Evolutionary conservation across 768 basidiomycete species (phyloP).

Genomic region (Hirschioporus abietinus): DNA sequence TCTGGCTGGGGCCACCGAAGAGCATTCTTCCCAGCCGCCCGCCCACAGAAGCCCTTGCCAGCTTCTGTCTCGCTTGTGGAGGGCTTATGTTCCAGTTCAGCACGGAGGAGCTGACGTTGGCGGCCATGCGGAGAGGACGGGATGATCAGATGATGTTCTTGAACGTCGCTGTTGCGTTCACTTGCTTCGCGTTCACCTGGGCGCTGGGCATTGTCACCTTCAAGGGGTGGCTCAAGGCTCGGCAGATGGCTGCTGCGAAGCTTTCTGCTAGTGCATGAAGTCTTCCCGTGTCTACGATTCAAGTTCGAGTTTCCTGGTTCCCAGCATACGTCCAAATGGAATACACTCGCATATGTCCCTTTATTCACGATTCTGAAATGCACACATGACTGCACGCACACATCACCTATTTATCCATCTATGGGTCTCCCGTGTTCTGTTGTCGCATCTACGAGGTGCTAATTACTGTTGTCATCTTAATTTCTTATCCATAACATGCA

Average conservation of each 20-base stretch:
- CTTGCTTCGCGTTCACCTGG: constrained; percentile 87
- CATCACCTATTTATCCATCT: neutral
- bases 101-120: constrained; percentile 83
- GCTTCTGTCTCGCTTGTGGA: constrained; percentile 83
- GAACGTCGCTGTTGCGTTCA: constrained; percentile 79
- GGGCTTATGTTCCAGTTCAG: constrained; percentile 88
- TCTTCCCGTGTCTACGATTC: neutral
- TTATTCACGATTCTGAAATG: neutral
- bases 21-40: constrained; percentile 88
- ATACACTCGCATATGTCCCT: neutral
- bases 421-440: neutral
- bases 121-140: constrained; percentile 85
- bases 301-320: neutral
- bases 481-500: neutral
- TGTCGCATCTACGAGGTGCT: neutral
- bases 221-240: constrained; percentile 73
- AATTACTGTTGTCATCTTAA: neutral
- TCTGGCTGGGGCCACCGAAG: constrained; percentile 80
- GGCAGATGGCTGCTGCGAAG: constrained; percentile 23
- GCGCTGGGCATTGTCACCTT: constrained; percentile 65
- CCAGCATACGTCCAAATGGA: neutral
- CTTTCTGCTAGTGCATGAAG: constrained; percentile 32
- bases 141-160: constrained; percentile 94
- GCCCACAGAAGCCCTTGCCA: constrained; percentile 86
- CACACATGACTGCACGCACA: neutral